Evolutionary conservation across 345 rosid species (phyloP).

Genomic region (Viola odorata): DNA sequence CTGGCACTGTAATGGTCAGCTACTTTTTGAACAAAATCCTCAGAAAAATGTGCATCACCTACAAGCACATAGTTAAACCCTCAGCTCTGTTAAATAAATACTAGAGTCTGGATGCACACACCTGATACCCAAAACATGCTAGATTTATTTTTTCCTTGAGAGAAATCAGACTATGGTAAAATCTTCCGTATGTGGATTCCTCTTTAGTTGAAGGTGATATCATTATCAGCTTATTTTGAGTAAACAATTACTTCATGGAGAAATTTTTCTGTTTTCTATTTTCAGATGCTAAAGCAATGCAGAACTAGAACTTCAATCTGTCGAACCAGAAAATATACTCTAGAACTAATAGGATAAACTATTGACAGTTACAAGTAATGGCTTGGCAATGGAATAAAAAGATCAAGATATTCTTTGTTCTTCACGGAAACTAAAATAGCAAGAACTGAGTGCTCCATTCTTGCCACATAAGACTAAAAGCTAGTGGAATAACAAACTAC

Average conservation of each 20-base stretch:
- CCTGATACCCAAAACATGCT: neutral
- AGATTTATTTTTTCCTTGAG: neutral
- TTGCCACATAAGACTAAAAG: neutral
- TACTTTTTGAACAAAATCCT: conserved; percentile 55
- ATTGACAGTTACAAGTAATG: neutral
- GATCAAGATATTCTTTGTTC: neutral
- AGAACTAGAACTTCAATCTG: neutral
- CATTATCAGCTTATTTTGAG: neutral
- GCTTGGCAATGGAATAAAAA: neutral
- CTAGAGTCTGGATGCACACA: neutral
- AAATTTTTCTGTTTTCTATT: no score
- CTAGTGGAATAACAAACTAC: neutral
- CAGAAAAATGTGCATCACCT: conserved; percentile 51
- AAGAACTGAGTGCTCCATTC: neutral
- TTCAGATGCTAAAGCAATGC: no score
- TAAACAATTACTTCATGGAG: neutral
- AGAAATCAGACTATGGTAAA: no score
- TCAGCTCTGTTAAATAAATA: neutral
- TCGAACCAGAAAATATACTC: neutral
- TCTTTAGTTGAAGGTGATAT: neutral
- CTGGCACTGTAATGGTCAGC: conserved; percentile 97
- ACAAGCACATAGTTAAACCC: conserved; percentile 9
- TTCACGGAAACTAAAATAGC: neutral
- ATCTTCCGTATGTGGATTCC: no score
- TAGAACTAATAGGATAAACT: neutral